Evolutionary conservation across 2,329 filamentous ascomycete genomes (phyloP), one percentile per base, ranked within the genome.

Genomic region (Beauveria bassiana): DNA sequence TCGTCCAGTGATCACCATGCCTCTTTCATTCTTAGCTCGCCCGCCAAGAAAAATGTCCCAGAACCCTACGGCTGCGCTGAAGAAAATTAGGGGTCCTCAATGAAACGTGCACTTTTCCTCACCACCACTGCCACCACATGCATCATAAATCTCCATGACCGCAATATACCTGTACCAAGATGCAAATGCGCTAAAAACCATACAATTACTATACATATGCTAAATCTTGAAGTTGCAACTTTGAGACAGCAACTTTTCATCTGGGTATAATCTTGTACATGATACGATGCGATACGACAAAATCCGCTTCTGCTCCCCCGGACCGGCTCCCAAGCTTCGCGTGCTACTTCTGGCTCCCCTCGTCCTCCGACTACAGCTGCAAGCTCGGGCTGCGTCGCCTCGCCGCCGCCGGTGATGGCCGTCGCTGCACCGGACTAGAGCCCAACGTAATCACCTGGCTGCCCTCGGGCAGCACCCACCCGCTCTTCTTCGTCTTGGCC

Each of bases 401-500:
- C 47, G 51, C 26, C 18, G 26, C n/a, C 42, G 43, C 28, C 43
- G 43, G 28, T 20, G 43, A 31, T 42, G 38, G 14, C 42, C 40
- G 53, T 51, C 42, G 31, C 18, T 18, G 56, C 10, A 63, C 47
- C 16, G 57, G 61, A 42, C 63, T 67, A n/a, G 72, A 74, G 43
- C 67, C 69, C 46, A 75, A 31, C 18, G 68, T 63, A 26, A 75
- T 69, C 38, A 72, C 68, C 62, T 74, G 70, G 26, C 67, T 73
- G 5, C 69, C 71, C n/a, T 67, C 65, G 7, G 69, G 72, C 31
- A 70, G 49, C 22, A 61, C 50, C 55, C 70, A 73, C 0, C 65
- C 64, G 5, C 56, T 49, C 57, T 59, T 59, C 46, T 40, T 46
- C 40, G 8, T 18, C 52, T 64, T 64, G 50, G 47, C 43, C 2